phyloP scores from a whole-genome alignment of 2,329 filamentous ascomycete species.

The Aspergillus felis region DNA sequence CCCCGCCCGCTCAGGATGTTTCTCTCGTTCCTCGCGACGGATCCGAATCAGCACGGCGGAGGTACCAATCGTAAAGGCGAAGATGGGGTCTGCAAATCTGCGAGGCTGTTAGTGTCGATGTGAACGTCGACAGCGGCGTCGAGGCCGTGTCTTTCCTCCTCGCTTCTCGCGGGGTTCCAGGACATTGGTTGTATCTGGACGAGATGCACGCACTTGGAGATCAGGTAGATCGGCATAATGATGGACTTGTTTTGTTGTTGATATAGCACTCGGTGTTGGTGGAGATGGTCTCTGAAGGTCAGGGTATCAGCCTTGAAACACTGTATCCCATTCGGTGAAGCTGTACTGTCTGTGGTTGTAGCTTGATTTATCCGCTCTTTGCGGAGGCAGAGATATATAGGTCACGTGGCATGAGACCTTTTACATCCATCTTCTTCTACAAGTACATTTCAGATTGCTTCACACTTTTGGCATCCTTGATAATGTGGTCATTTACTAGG shows the following conservation, averaged over 20 bases:
- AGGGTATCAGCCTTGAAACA: not conserved
- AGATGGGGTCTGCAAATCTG: slow-evolving; percentile 52
- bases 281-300: not conserved
- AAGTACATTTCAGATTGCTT: not conserved
- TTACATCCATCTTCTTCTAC: not conserved
- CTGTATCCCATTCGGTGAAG: not conserved
- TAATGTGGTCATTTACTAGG: no score
- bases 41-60: slow-evolving; percentile 52
- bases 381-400: not conserved
- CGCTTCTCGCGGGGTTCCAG: not conserved
- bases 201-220: slow-evolving; percentile 34
- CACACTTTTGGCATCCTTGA: no score
- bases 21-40: slow-evolving; percentile 51
- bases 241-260: not conserved
- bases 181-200: not conserved
- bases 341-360: no score
- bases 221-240: slow-evolving; percentile 33
- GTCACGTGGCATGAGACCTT: not conserved
- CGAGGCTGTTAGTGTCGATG: slow-evolving; percentile 5
- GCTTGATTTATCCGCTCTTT: no score
- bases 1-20: slow-evolving; percentile 35
- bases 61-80: slow-evolving; percentile 49
- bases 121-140: not conserved
- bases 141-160: not conserved
- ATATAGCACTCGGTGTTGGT: not conserved